Base-by-base conservation (phyloP, 495 filamentous ascomycete genomes). In the Penicillium cosmopolitanum region DNA sequence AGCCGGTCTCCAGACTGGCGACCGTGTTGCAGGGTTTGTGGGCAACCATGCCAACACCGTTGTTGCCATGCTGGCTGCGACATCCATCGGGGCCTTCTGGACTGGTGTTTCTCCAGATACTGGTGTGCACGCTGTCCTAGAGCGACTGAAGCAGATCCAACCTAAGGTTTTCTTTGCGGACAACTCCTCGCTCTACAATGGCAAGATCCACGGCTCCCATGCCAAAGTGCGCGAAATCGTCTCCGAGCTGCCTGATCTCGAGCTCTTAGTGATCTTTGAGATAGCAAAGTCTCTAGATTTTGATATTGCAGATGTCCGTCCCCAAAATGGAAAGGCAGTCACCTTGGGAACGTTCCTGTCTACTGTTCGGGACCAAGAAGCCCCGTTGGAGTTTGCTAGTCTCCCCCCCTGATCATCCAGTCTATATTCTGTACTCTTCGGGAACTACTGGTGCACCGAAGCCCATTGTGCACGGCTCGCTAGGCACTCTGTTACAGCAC, bases 391-490 rank as follows among this genome's bases (percentile, higher is more conserved):
- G 57, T 97, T 97, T 71, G 79, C 80, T 57, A 89, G 91, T 67
- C 80, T 98, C 15, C 78, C 81, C 81, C 9, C 85, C 94, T 11
- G 87, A 93, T 47, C 89, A 96, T 71, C 93, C 93, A 0, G 85
- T 96, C 6, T 97, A 96, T 62, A 90, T 97, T 33, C 76, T 97
- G 19, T 97, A 93, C 67, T 92, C 89, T 3, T 90, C 86, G 10
- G 93, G 93, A 12, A 97, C 93, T 0, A 97, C 93, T 2, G 93
- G 92, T 2, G 87, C 92, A 23, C 93, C 93, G 0, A 97, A 97
- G 65, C 93, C 92, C 61, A 97, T 97, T 63, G 89, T 95, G 3
- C 93, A 97, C 72, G 91, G 92, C 0, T 87, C 92, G 3, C 81
- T 95, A 48, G 93, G 93, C 1, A 96, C 93, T 2, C 74, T 97